Percentiles rank a stretch among this genome's conserved stretches.
Conservation (phyloP, 345 rosid genomes). For the Murraya paniculata region DNA sequence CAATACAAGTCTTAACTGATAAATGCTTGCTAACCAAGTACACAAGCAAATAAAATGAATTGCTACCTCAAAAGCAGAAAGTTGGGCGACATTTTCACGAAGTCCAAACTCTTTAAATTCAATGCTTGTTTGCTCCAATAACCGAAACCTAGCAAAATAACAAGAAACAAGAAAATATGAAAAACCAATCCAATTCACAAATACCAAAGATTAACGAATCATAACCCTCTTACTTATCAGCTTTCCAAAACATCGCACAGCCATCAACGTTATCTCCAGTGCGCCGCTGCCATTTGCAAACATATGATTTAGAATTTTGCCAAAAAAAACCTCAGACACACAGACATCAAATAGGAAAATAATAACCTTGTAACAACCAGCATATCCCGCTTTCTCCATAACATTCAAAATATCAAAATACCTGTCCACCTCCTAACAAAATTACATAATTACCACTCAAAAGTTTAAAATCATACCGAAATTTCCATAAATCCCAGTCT, state of each 20-base stretch:
- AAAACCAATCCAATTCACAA: not conserved
- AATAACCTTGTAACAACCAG: conserved; percentile 67
- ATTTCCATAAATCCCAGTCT: not conserved
- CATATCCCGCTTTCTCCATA: conserved; percentile 67
- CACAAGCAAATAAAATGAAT: not conserved
- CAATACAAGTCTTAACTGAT: not conserved
- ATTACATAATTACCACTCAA: conserved; percentile 6
- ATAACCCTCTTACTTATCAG: conserved; percentile 44
- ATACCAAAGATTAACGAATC: conserved; percentile 6
- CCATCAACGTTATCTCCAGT: conserved; percentile 77
- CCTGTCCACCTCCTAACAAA: conserved; percentile 74
- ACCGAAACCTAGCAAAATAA: conserved; percentile 46
- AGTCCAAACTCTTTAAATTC: conserved; percentile 65
- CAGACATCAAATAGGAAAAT: conserved; percentile 5
- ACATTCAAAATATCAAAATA: conserved; percentile 51
- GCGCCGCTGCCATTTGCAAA: conserved; percentile 58
- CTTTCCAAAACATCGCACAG: conserved; percentile 82
- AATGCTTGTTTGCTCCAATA: conserved; percentile 61
- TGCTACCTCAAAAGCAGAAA: conserved; percentile 70
- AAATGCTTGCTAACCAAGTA: not conserved
- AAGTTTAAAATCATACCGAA: conserved; percentile 6
- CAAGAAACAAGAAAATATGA: conserved; percentile 8
- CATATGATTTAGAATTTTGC: not conserved
- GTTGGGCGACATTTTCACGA: conserved; percentile 77
- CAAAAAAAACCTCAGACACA: not conserved